Base-by-base conservation (phyloP, 2,329 filamentous ascomycete genomes). In the Fusarium piperis region DNA sequence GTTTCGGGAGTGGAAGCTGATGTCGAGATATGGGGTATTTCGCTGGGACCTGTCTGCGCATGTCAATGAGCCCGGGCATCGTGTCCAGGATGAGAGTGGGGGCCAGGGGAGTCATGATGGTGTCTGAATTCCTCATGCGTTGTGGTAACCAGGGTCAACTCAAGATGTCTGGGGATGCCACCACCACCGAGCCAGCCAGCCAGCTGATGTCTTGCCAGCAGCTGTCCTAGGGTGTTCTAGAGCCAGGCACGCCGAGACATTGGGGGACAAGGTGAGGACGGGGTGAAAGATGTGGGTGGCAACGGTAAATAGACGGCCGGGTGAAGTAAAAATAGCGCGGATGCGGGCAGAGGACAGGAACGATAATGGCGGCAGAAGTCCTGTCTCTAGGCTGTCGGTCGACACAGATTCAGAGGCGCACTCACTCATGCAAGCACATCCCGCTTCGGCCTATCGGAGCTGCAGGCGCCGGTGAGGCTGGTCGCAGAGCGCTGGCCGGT, bases 391-490 rank as follows among this genome's bases (percentile, higher is more conserved):
- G 46, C 48, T 56, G 26, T 44, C 51, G 33, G 23, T 51, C 52
- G 53, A 30, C 51, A 36, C 53, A 56, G 32, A 53, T 48, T 32
- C 56, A 53, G 36, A 61, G 41, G 53, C 53, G 51, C 33, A 57
- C 41, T 30, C 33, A 57, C 41, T 30, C 33, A 67, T 67, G 59
- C 36, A 70, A 67, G 39, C 15, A 53, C 51, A 39, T 6, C 62
- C 57, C 23, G n/a, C 36, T 12, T 60, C 38, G 58, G 46, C 68
- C 69, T 72, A 75, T 73, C 51, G 44, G 59, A 64, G 36, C 36
- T 70, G 60, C 67, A 74, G 67, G 48, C 52, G 39, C 48, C 64
- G 65, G 65, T 68, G 68, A 74, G 67, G 73, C 68, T 75, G 70
- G 68, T 41, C 33, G 48, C 60, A 64, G 68, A 55, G 51, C 38